Base-by-base conservation (phyloP, 2,329 filamentous ascomycete genomes). In the Diplodia intermedia region DNA sequence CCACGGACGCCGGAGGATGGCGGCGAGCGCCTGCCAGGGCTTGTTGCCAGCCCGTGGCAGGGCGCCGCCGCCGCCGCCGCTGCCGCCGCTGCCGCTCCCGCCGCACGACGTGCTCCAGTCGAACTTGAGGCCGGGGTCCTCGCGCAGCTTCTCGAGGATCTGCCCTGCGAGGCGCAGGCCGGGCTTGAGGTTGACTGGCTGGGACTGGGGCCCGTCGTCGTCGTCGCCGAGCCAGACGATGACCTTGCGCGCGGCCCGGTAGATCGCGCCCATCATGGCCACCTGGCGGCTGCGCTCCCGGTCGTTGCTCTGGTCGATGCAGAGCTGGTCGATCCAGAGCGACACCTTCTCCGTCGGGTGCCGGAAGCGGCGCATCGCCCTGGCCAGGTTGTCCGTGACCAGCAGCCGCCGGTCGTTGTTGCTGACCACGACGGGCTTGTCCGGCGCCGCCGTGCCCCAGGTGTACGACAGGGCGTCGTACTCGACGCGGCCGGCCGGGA, bases 401-500 rank as follows among this genome's bases (percentile, higher is more conserved):
- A 7, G 50, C 1, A 72, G n/a, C 1, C 29, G 38, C 2, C 38
- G 53, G 8, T 67, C 68, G 8, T 70, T 67, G 9, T 70, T 68
- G 9, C 72, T 62, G 31, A 66, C 40, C 9, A 29, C 11, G 29
- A 74, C 69, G 4, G 55, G 47, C 23, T 56, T 56, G n/a, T 69
- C 55, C 8, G 67, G 61, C 31, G 18, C 43, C 7, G 63, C 47
- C 1, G 70, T 68, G 18, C 72, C 72, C 72, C 73, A 74, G 11
- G 72, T 70, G 18, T 74, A 75, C 4, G 72, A 74, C 1, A 74
- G 49, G 1, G 73, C 70, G 33, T 72, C 71, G 31, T 71, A 74
- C 6, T 63, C 50, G 7, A 40, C 9, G n/a, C 12, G 33, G 4
- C 57, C 89, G 15, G 81, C 93, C 69, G 88, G 61, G 15, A 53